Base-by-base conservation (phyloP, 1,139 yeast species). In the Candida frijolesensis region DNA sequence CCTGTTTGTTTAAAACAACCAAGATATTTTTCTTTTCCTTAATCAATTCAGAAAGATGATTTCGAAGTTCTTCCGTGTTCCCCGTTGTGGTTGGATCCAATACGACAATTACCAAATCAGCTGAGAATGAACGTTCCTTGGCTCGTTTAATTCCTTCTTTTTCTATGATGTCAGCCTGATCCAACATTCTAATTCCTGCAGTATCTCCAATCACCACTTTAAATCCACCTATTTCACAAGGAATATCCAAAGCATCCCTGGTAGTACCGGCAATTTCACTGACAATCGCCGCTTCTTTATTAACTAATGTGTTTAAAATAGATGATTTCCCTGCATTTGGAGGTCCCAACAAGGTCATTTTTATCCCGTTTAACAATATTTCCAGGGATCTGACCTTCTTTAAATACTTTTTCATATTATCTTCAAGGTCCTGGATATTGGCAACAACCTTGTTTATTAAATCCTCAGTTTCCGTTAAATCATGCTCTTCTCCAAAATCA, bases 271-370 rank as follows among this genome's bases (percentile, higher is more conserved):
- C 96, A 3, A 89, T 82, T 46, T 84, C 84, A 62, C 97, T 90
- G 0, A 95, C 99, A 39, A 94, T 91, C 0, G 97, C 96, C 11
- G 92, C 89, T 38, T 92, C 96, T 46, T 88, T 82, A 53, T 85
- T 80, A 0, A 94, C 90, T 12, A 94, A 68, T 11, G 70, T 62
- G 60, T 95, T 94, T 45, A 94, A 68, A 12, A 94, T 70, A 0
- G 96, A 89, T 1, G 97, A 91, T 64, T 94, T 94, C 0, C 99
- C 99, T 0, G 97, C 97, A 66, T 94, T 94, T 1, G 99, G 97
- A 4, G 96, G 96, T 0, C 99, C 99, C 18, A 92, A 59, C 18
- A 94, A 70, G 0, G 87, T 84, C 40, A 92, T 63, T 54, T 82
- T 83, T 41, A 94, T 83, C 1, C 99, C 99, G 25, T 79, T 76